Base-by-base conservation (phyloP, 306 rosid species). In the Mimosa pudica region DNA sequence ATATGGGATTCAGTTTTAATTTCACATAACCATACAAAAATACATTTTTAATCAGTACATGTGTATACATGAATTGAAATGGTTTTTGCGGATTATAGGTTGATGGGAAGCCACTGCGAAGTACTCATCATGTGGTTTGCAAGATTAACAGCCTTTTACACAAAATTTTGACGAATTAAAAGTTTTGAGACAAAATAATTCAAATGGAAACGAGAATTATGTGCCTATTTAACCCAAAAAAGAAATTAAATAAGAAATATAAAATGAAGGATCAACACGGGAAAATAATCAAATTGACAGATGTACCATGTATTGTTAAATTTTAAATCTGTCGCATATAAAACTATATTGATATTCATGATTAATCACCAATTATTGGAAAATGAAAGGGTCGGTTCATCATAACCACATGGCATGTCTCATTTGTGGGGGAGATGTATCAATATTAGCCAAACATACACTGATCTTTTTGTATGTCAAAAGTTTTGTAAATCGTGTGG, bases 351-450 rank as follows among this genome's bases (percentile, higher is more conserved):
- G 74, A 44, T 12, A 67, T 77, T 76, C 79, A 85, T 89, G 81
- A 84, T 82, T 82, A 86, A 80, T 73, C 24, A 72, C 70, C 78
- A 84, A 85, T 82, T 71, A 79, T 82, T 85, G 82, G n/a, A 41
- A 67, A 42, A 75, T 67, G 45, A 68, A 73, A 69, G 47, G 54
- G 75, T 55, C 57, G 70, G 47, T 79, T 80, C 73, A 10, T 61
- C 41, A 38, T 78, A 73, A 16, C 82, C 97, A 91, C 97, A 91
- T 91, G 97, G 92, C 87, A 36, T 89, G 97, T 88, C 92, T 85
- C 55, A 35, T 71, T 70, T 71, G 71, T 70, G 76, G 77, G 71
- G 78, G 41, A 47, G 73, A 81, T 78, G 70, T 72, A 77, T 79
- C 60, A 71, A 75, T 81, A 45, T 57, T 45, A 67, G 64, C 38